phyloP scores from a whole-genome alignment of 306 rosid species.

The Gynostemma pentaphyllum region DNA sequence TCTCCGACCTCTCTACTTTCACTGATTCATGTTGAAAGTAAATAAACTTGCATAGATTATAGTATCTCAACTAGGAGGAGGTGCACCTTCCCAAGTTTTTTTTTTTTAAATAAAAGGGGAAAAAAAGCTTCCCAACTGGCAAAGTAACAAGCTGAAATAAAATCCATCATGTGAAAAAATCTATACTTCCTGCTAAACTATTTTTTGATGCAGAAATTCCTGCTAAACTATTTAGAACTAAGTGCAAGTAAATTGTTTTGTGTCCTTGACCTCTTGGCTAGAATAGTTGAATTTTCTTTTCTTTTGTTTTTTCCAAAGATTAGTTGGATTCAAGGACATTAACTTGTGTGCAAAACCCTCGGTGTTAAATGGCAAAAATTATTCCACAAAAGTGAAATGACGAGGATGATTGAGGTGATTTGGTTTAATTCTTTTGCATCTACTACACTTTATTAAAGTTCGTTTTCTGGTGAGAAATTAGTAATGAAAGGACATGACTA shows the following conservation, averaged over 20 bases:
- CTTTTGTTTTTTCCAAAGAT: not conserved
- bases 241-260: not conserved
- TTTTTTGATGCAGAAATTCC: no score
- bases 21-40: not conserved
- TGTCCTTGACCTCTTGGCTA: not conserved
- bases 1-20: not conserved
- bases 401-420: not conserved
- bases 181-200: not conserved
- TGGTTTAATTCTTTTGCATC: not conserved
- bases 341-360: no score
- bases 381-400: not conserved
- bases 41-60: not conserved
- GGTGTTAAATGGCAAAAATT: no score
- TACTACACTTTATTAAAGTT: no score
- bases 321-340: not conserved
- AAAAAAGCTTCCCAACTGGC: not conserved
- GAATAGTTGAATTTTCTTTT: not conserved
- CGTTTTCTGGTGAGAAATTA: no score
- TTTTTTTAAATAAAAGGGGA: no score
- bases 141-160: not conserved
- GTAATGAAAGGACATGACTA: not conserved
- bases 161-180: not conserved
- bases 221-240: not conserved
- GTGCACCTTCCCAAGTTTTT: no score
- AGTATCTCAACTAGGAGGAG: no score